Conservation (phyloP, 257 asterid species). For the Penstemon eatonii region DNA sequence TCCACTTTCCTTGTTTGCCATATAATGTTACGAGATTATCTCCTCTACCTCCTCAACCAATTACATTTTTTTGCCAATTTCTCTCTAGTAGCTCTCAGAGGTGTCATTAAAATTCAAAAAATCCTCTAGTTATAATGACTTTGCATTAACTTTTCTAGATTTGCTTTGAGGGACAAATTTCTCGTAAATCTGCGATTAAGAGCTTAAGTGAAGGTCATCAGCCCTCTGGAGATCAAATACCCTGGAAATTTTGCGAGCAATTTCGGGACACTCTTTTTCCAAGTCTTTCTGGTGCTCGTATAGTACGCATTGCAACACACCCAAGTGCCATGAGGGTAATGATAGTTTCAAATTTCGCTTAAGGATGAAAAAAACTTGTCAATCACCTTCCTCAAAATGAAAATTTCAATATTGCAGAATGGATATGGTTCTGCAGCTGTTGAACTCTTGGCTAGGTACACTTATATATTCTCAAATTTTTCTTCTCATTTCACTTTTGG, state of each 20-base stretch:
- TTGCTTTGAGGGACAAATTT: conserved; percentile 88
- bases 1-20: conserved; percentile 4
- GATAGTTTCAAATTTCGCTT: conserved; percentile 13
- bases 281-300: conserved; percentile 91
- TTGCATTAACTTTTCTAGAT: conserved; percentile 44
- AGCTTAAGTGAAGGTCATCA: conserved; percentile 68
- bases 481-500: conserved; percentile 15
- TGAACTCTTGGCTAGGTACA: conserved; percentile 75
- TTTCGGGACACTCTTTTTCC: conserved; percentile 75
- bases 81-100: background rate
- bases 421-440: conserved; percentile 92
- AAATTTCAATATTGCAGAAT: conserved; percentile 52
- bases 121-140: conserved; percentile 1
- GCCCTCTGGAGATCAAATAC: conserved; percentile 93
- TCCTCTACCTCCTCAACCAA: background rate
- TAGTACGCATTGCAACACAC: conserved; percentile 97
- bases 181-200: conserved; percentile 65
- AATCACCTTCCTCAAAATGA: conserved; percentile 6
- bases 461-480: conserved; percentile 12
- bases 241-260: conserved; percentile 91
- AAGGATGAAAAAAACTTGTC: conserved; percentile 16
- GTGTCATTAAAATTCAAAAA: background rate
- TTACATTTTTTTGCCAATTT: background rate
- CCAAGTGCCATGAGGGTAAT: conserved; percentile 96
- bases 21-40: background rate